A percentile compares a stretch with the other conserved stretches of the same genome.
Evolutionary conservation across 345 rosid species (phyloP).

Genomic region (Salix koriyanagi): DNA sequence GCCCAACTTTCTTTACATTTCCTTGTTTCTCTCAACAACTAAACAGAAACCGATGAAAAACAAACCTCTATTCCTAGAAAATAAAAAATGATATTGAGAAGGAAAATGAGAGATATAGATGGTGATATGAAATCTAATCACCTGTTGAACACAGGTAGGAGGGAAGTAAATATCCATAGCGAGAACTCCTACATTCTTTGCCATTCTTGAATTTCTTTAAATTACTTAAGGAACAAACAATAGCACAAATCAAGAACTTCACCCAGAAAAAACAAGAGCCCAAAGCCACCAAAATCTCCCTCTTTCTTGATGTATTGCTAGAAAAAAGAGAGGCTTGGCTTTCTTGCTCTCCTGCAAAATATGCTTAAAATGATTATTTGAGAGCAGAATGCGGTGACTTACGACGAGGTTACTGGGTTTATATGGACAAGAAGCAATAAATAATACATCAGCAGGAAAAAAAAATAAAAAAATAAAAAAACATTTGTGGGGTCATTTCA

Average conservation of each 20-base stretch:
- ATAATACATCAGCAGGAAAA: too few relatives aligned
- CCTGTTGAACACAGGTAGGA: conserved; percentile 94
- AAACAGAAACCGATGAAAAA: conserved; percentile 2
- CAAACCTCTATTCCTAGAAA: not conserved
- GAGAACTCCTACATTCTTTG: conserved; percentile 93
- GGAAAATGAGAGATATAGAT: not conserved
- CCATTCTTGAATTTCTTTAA: conserved; percentile 36
- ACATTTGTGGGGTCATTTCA: not conserved
- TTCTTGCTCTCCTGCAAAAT: not conserved
- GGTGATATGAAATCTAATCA: conserved; percentile 11
- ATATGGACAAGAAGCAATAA: not conserved
- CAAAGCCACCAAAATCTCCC: not conserved
- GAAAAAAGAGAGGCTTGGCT: not conserved
- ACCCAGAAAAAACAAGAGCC: not conserved
- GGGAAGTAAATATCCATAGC: conserved; percentile 98
- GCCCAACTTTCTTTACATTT: not conserved
- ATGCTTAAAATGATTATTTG: too few relatives aligned
- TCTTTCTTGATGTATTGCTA: not conserved
- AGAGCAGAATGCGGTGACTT: not conserved
- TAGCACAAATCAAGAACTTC: not conserved
- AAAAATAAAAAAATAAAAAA: not conserved
- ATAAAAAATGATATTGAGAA: not conserved
- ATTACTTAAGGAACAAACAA: not conserved
- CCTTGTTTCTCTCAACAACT: conserved; percentile 7
- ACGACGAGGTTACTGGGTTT: not conserved